Base-by-base conservation (phyloP, 768 basidiomycete species). In the Leccinum fibrillosum region DNA sequence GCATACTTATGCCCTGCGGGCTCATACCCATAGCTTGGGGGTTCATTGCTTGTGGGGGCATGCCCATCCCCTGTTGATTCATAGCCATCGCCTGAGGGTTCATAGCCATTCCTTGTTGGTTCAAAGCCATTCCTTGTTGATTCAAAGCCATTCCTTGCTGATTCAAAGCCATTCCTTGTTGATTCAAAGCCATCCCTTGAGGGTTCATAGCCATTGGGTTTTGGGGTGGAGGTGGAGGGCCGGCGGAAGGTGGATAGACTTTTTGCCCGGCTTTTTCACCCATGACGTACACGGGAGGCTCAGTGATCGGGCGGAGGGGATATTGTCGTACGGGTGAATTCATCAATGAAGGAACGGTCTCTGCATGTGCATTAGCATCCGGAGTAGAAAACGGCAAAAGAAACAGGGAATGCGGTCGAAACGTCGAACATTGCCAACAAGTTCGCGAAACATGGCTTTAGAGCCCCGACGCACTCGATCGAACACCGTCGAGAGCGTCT, bases 191-290 rank as follows among this genome's bases (percentile, higher is more conserved):
- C 64, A 68, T 66, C 8, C 62, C 64, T 15, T 62, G 69, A 11
- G 69, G 60, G 34, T 34, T 65, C 66, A 75, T 69, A 4, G 58
- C 62, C 34, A 70, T 67, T n/a, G 61, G 64, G 8, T 57, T 64
- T 37, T 62, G 68, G 9, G 68, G 66, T 0, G 74, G 72, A 48
- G 77, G 75, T 19, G 72, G 69, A 25, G 72, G 69, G 2, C 62
- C 71, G 15, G 62, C 59, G 2, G 76, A 76, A 34, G 67, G 55
- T 0, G 69, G 67, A 59, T 69, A 82, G 1, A 81, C 83, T 65
- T 90, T 90, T 69, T 89, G 86, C 0, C 91, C 91, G 32, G 75
- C 75, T 61, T 86, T 88, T 15, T 89, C 89, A 21, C 90, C 91
- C 49, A 83, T 66, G 48, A 93, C 86, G 67, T 77, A 92, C 15